A percentile compares a stretch with the other conserved stretches of the same genome.
phyloP scores from a whole-genome alignment of 129 eudicot species.

The Escallonia rubra region DNA sequence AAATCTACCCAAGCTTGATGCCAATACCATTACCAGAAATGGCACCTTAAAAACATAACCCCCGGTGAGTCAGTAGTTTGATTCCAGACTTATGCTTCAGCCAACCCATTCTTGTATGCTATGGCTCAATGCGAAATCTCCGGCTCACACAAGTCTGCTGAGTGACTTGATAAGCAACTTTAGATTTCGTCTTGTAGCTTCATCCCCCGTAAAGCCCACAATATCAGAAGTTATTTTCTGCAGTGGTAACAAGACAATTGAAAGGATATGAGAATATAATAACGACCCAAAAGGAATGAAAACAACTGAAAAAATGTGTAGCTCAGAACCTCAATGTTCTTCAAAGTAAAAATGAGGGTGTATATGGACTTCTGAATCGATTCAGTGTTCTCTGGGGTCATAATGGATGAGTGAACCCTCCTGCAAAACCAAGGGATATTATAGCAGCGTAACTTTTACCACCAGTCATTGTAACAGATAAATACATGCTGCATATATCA shows the following conservation, averaged over 20 bases:
- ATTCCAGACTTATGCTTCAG: too few relatives aligned
- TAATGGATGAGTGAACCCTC: constrained; percentile 60
- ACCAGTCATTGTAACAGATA: too few relatives aligned
- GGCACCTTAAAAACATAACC: too few relatives aligned
- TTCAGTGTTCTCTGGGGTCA: constrained; percentile 89
- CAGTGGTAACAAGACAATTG: constrained; percentile 5
- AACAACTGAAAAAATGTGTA: not conserved
- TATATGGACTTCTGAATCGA: constrained; percentile 80
- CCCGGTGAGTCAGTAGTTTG: too few relatives aligned
- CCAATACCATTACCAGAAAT: too few relatives aligned
- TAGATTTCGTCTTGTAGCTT: constrained; percentile 74
- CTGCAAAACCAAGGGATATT: constrained; percentile 36
- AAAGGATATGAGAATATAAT: not conserved
- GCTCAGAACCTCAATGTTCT: constrained; percentile 70
- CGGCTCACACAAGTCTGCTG: constrained; percentile 57
- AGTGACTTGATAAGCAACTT: constrained; percentile 77
- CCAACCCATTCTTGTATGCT: too few relatives aligned
- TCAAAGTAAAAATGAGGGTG: constrained; percentile 73
- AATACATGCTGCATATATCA: too few relatives aligned
- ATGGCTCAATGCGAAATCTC: too few relatives aligned
- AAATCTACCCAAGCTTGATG: too few relatives aligned
- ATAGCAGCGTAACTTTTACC: constrained; percentile 3
- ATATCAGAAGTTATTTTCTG: constrained; percentile 88
- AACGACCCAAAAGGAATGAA: not conserved
- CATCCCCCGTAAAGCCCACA: constrained; percentile 86